These are phyloP conservation scores for Zancudomyces culisetae DNA, from an alignment of 371 early-diverging fungal genomes.

Conservation along the genomic window DNA sequence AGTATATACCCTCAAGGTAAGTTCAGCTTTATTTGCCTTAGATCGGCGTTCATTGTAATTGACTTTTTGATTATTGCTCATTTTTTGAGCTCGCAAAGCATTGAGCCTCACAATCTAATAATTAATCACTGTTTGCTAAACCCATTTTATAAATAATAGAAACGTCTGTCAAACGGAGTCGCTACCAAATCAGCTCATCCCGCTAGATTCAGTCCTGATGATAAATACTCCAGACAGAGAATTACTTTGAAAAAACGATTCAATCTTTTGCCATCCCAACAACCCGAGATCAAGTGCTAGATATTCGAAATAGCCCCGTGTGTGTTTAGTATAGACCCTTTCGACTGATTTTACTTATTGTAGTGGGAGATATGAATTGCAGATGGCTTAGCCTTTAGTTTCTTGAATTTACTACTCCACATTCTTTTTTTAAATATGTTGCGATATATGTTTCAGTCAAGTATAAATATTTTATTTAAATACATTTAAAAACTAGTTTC, in stretches of 20 bases:
- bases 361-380: too few relatives aligned
- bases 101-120: neutral
- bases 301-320: too few relatives aligned
- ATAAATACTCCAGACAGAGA: constrained; percentile 94
- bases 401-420: too few relatives aligned
- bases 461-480: too few relatives aligned
- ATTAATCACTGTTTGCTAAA: neutral
- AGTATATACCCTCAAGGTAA: constrained; percentile 90
- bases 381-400: too few relatives aligned
- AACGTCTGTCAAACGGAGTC: neutral
- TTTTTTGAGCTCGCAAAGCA: neutral
- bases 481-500: too few relatives aligned
- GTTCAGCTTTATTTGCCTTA: neutral
- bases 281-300: constrained; percentile 21
- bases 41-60: neutral
- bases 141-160: constrained; percentile 3
- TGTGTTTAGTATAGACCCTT: too few relatives aligned
- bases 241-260: constrained; percentile 93
- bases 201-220: constrained; percentile 94
- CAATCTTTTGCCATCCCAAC: constrained; percentile 70
- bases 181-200: constrained; percentile 64
- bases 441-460: too few relatives aligned
- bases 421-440: too few relatives aligned
- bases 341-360: too few relatives aligned
- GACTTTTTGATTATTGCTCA: neutral